Evolutionary conservation across 139 green algal species (phyloP).

Genomic region (Parachlorella kessleri): DNA sequence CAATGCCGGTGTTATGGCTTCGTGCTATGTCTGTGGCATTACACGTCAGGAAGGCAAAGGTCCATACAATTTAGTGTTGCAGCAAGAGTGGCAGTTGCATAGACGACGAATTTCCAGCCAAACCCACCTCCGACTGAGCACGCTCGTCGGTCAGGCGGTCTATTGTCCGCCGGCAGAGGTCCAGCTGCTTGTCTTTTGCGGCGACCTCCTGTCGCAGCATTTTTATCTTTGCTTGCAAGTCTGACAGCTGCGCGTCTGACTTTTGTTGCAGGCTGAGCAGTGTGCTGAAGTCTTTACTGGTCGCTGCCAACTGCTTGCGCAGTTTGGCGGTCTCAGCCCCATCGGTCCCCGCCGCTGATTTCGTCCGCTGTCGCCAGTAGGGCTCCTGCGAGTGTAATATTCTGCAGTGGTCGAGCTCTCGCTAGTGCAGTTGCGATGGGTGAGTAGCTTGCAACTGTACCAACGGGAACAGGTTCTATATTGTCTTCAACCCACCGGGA

Average conservation of each 20-base stretch:
- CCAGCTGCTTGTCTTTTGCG: slow-evolving; percentile 41
- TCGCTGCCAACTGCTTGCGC: neutral
- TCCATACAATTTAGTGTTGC: no score
- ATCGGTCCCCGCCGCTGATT: neutral
- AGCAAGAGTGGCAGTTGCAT: no score
- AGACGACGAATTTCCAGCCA: no score
- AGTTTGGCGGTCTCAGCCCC: slow-evolving; percentile 9
- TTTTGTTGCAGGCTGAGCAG: slow-evolving; percentile 33
- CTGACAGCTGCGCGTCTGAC: slow-evolving; percentile 16
- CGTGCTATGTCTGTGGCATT: no score
- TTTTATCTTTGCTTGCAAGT: slow-evolving; percentile 1
- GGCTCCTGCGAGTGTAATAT: slow-evolving; percentile 24
- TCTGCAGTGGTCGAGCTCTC: no score
- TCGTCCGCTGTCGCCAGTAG: neutral
- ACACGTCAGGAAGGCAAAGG: no score
- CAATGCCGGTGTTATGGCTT: no score
- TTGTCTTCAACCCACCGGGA: no score
- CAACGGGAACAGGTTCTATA: no score
- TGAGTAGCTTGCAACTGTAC: no score
- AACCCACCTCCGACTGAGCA: slow-evolving; percentile 21
- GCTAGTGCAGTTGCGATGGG: no score
- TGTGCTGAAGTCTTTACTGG: slow-evolving; percentile 10
- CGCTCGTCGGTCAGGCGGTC: slow-evolving; percentile 42
- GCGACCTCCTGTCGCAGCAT: slow-evolving; percentile 22
- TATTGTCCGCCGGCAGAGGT: slow-evolving; percentile 48